Percentiles rank a stretch among this genome's conserved stretches.
These are phyloP conservation scores for Ilyonectria destructans DNA, from an alignment of 2,329 filamentous ascomycete genomes.

Conservation along the genomic window DNA sequence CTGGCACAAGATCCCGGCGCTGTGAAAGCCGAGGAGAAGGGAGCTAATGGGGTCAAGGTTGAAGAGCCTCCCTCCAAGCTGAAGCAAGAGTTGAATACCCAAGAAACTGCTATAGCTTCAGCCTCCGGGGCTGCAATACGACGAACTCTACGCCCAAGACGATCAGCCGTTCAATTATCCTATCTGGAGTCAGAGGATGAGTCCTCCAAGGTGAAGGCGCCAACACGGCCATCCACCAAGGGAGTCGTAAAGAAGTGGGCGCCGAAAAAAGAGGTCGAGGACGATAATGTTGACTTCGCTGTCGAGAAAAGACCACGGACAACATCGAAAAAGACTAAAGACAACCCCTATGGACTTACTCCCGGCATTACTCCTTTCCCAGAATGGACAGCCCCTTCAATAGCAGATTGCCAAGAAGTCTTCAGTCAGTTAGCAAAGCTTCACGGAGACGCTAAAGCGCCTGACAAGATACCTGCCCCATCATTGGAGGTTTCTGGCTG, in stretches of 20 bases:
- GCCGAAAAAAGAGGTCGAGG: slow-evolving; percentile 39
- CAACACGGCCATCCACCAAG: background rate
- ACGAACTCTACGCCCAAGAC: slow-evolving; percentile 29
- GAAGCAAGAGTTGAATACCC: background rate
- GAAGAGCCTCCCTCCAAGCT: background rate
- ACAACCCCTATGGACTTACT: slow-evolving; percentile 48
- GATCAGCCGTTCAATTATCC: slow-evolving; percentile 8
- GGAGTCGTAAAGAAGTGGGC: slow-evolving; percentile 14
- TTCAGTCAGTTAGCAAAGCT: slow-evolving; percentile 43
- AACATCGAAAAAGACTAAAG: slow-evolving; percentile 44
- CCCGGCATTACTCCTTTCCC: slow-evolving; percentile 49
- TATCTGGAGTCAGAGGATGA: slow-evolving; percentile 47
- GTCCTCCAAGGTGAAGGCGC: background rate
- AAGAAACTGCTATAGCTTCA: background rate
- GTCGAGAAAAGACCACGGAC: slow-evolving; percentile 36
- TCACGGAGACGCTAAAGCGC: slow-evolving; percentile 46
- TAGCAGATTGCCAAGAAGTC: slow-evolving; percentile 43
- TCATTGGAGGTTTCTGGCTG: slow-evolving; percentile 49
- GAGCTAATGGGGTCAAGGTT: background rate
- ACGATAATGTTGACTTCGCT: slow-evolving; percentile 18
- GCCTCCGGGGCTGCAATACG: background rate
- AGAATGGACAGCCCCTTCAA: slow-evolving; percentile 45
- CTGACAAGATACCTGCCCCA: slow-evolving; percentile 48
- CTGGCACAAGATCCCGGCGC: background rate
- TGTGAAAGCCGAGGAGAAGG: slow-evolving; percentile 1